Evolutionary conservation across 208 protist genomes (phyloP).

Genomic region (Trypanosoma boissoni): DNA sequence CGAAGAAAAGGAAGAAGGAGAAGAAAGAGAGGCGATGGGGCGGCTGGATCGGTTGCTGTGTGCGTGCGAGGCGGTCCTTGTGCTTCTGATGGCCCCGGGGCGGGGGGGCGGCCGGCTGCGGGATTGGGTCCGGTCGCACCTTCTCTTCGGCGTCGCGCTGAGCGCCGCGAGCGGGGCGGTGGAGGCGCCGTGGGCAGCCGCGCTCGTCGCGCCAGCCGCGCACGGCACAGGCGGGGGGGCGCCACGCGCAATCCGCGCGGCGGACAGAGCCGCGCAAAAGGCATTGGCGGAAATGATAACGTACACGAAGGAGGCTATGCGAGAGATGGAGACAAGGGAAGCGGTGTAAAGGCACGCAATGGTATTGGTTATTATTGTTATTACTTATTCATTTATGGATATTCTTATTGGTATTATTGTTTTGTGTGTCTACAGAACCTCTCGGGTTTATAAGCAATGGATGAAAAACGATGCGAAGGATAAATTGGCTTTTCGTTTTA

Average conservation of each 20-base stretch:
- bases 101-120: neutral
- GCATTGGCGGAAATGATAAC: too few species aligned
- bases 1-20: neutral
- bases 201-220: constrained; percentile 16
- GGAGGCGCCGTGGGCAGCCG: constrained; percentile 25
- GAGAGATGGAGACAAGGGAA: too few species aligned
- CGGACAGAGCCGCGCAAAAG: constrained; percentile 11
- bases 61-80: constrained; percentile 19
- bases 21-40: neutral
- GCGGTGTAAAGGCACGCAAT: too few species aligned
- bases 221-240: neutral
- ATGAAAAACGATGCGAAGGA: too few species aligned
- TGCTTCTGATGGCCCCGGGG: constrained; percentile 10
- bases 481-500: neutral
- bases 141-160: constrained; percentile 41
- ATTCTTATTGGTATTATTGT: constrained; percentile 5
- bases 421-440: constrained; percentile 8
- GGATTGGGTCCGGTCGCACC: constrained; percentile 25
- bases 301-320: too few species aligned
- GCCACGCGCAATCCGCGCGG: neutral
- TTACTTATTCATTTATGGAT: neutral
- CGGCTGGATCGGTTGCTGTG: constrained; percentile 14
- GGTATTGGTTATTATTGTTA: too few species aligned
- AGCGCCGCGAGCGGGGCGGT: constrained; percentile 29
- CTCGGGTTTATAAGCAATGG: too few species aligned